Evolutionary conservation across 768 basidiomycete genomes (phyloP).

Genomic region (Chalciporus piperatus): DNA sequence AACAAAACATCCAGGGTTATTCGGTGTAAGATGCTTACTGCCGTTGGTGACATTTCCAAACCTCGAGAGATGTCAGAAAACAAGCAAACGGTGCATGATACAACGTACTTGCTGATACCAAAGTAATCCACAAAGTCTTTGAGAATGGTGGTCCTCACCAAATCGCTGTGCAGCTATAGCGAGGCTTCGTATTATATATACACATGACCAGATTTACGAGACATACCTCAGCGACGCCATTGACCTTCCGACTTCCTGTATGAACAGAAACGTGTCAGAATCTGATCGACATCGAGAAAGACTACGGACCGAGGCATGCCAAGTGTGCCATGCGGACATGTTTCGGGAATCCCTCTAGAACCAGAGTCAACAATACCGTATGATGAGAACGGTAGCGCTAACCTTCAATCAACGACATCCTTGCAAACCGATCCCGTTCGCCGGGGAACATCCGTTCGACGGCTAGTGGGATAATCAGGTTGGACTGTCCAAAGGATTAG

Average conservation of each 20-base stretch:
- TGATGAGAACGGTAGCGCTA: slow-evolving; percentile 2
- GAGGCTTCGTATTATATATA: neutral
- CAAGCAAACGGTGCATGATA: neutral
- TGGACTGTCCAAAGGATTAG: neutral
- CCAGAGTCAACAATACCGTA: neutral
- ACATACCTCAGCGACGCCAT: slow-evolving; percentile 88
- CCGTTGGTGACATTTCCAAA: slow-evolving; percentile 95
- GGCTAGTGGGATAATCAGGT: slow-evolving; percentile 36
- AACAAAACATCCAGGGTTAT: neutral
- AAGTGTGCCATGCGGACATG: slow-evolving; percentile 89
- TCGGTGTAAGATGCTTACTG: slow-evolving; percentile 44
- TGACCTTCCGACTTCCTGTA: slow-evolving; percentile 76
- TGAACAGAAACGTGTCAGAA: neutral
- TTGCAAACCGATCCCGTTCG: slow-evolving; percentile 71
- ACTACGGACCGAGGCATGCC: slow-evolving; percentile 67
- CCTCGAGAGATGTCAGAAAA: slow-evolving; percentile 34
- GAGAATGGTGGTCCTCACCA: slow-evolving; percentile 79
- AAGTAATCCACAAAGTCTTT: slow-evolving; percentile 94
- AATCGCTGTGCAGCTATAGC: slow-evolving; percentile 75
- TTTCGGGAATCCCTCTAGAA: slow-evolving; percentile 77
- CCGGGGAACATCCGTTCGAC: slow-evolving; percentile 91
- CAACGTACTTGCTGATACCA: slow-evolving; percentile 69
- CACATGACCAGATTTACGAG: neutral
- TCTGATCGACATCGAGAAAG: neutral
- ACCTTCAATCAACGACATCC: slow-evolving; percentile 95